Base-by-base conservation (phyloP, 1,284 basidiomycete genomes). In the Boletus smithii region DNA sequence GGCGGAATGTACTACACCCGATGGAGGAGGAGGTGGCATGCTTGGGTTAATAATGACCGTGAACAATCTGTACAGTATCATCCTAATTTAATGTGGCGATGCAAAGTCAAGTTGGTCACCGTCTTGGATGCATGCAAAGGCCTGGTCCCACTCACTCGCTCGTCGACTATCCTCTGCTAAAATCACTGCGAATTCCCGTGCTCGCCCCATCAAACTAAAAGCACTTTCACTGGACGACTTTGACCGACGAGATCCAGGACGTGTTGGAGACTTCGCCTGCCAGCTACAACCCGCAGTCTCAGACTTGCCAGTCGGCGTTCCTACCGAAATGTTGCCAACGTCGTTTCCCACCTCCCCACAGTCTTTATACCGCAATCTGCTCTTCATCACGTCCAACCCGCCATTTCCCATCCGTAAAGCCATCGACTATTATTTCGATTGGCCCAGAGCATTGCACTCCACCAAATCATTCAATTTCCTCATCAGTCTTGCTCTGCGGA, bases 381-480 rank as follows among this genome's bases (percentile, higher is more conserved):
- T 76, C 42, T 58, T 61, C 51, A 64, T 75, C 40, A 53, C 72
- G 20, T 67, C 65, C 29, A 46, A 43, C 22, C 48, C 47, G 1
- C 54, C 55, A 0, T 46, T 69, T 23, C 56, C 62, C 35, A 57
- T 79, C 34, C 64, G 71, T 1, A 59, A 58, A 1, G 56, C 75
- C n/a, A 51, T 81, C 49, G 72, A 79, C 55, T 82, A 79, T 56
- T 73, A 80, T 53, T 71, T 70, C 34, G 55, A 69, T 26, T 70
- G 72, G 54, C 67, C 71, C 18, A 53, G 27, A 5, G 17, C 54
- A 16, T 56, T 72, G 38, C 77, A 73, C 44, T 75, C 76, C 10
- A 72, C 73, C 32, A 66, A 65, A 32, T 79, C 80, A 3, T 81
- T 76, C 60, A 81, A 82, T 57, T 54, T 77, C 16, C 69, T 83